Conservation (phyloP, 1,284 basidiomycete species). For the Cutaneotrichosporon dermatis region DNA sequence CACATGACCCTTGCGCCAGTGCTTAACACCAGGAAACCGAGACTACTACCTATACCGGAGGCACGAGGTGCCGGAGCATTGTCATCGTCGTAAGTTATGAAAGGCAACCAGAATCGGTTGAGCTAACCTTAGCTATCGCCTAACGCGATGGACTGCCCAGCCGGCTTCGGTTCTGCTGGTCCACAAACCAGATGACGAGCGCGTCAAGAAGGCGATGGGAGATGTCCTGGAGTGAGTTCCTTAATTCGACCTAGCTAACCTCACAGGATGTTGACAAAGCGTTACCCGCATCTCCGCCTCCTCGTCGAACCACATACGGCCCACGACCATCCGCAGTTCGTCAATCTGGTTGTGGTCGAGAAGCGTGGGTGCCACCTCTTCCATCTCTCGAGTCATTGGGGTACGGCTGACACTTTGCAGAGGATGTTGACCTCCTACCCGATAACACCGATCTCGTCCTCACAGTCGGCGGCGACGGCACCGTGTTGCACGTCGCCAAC, state of each 20-base stretch:
- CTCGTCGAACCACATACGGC: constrained; percentile 44
- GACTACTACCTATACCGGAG: constrained; percentile 5
- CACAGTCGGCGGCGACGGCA: constrained; percentile 91
- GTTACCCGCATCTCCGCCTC: constrained; percentile 31
- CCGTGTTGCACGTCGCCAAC: constrained; percentile 89
- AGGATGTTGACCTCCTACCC: constrained; percentile 25
- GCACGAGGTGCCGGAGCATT: neutral
- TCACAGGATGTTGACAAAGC: constrained; percentile 25
- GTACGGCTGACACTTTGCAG: constrained; percentile 6
- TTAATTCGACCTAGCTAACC: neutral
- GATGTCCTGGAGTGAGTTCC: constrained; percentile 45
- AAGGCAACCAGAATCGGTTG: neutral
- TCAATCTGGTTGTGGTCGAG: constrained; percentile 30
- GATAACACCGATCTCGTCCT: constrained; percentile 70
- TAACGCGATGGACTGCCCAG: constrained; percentile 33
- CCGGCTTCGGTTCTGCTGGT: constrained; percentile 51
- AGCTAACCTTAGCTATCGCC: constrained; percentile 23
- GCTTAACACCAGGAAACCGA: constrained; percentile 13
- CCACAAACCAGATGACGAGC: constrained; percentile 52
- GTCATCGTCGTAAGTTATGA: neutral
- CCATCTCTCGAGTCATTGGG: too few species aligned
- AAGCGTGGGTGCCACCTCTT: constrained; percentile 13
- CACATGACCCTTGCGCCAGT: constrained; percentile 8
- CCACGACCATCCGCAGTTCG: constrained; percentile 31
- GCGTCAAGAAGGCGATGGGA: constrained; percentile 48